Evolutionary conservation across 768 basidiomycete species (phyloP).

Genomic region (Daedalea quercina): DNA sequence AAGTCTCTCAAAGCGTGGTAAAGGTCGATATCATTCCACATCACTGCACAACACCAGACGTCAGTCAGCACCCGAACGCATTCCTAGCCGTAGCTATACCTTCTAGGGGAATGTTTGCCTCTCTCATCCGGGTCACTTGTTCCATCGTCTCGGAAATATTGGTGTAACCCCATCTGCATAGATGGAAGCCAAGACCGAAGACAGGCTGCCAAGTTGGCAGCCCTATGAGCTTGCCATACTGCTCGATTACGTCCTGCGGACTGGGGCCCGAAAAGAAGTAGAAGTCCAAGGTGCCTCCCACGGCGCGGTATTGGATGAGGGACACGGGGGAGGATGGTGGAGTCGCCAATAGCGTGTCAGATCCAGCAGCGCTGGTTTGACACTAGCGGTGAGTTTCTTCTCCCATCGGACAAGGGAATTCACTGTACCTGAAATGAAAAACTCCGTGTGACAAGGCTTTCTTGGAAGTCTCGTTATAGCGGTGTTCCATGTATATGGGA

Average conservation of each 20-base stretch:
- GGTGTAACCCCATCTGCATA: conserved; percentile 54
- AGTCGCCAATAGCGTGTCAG: conserved; percentile 63
- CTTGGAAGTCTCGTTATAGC: conserved; percentile 45
- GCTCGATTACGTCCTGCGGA: conserved; percentile 57
- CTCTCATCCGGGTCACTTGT: conserved; percentile 52
- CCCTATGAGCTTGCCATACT: conserved; percentile 64
- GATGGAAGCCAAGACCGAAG: conserved; percentile 78
- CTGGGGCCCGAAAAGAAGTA: conserved; percentile 59
- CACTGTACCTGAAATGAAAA: conserved; percentile 56
- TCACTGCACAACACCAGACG: conserved; percentile 32
- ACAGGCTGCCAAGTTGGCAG: conserved; percentile 64
- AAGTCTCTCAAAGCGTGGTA: conserved; percentile 67
- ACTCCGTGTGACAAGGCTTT: conserved; percentile 67
- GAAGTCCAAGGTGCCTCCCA: conserved; percentile 73
- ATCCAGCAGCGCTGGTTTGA: conserved; percentile 48
- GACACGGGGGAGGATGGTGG: conserved; percentile 49
- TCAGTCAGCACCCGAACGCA: neutral
- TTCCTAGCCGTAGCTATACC: conserved; percentile 27
- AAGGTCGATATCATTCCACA: conserved; percentile 77
- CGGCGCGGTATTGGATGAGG: conserved; percentile 62
- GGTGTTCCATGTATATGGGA: conserved; percentile 68
- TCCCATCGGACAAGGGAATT: neutral
- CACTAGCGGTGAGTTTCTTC: conserved; percentile 2
- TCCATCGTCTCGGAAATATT: conserved; percentile 50
- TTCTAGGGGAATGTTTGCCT: conserved; percentile 73